phyloP scores from a whole-genome alignment of 805 yeast species.

The Pichia membranifaciens region DNA sequence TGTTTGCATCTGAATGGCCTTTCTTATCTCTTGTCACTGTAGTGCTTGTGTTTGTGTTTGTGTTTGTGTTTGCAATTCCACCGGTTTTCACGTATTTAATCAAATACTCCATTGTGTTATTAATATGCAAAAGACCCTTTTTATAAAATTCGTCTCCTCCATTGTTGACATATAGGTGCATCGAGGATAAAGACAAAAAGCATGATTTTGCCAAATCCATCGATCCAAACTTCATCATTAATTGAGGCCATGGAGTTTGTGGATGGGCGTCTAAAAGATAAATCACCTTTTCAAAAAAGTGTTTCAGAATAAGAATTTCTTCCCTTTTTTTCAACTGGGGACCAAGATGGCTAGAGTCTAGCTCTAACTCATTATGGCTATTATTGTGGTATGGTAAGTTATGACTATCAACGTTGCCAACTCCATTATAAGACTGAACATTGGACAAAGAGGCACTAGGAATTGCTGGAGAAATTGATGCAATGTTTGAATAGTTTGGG shows the following conservation, averaged over 20 bases:
- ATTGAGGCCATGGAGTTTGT: conserved; percentile 55
- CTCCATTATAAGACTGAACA: not conserved
- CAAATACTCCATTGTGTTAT: conserved; percentile 50
- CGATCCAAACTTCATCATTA: conserved; percentile 52
- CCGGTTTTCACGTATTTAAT: conserved; percentile 36
- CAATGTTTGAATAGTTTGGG: not conserved
- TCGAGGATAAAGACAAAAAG: conserved; percentile 50
- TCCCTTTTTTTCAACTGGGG: conserved; percentile 26
- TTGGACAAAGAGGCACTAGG: not conserved
- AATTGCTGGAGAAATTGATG: not conserved
- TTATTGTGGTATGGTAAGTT: not conserved
- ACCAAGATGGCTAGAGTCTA: conserved; percentile 25
- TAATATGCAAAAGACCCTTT: conserved; percentile 48
- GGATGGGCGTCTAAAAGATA: conserved; percentile 57
- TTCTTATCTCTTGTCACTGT: conserved; percentile 1
- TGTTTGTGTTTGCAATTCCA: not conserved
- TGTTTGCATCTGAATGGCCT: not conserved
- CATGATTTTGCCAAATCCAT: conserved; percentile 54
- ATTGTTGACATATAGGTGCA: conserved; percentile 50
- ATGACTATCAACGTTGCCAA: not conserved
- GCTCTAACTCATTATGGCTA: conserved; percentile 3
- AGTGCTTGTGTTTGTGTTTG: not conserved
- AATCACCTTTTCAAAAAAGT: conserved; percentile 48
- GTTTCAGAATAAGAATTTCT: conserved; percentile 50
- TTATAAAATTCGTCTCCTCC: conserved; percentile 48